Conservation (phyloP, 78 protist species). For the Cyanophora paradoxa region DNA sequence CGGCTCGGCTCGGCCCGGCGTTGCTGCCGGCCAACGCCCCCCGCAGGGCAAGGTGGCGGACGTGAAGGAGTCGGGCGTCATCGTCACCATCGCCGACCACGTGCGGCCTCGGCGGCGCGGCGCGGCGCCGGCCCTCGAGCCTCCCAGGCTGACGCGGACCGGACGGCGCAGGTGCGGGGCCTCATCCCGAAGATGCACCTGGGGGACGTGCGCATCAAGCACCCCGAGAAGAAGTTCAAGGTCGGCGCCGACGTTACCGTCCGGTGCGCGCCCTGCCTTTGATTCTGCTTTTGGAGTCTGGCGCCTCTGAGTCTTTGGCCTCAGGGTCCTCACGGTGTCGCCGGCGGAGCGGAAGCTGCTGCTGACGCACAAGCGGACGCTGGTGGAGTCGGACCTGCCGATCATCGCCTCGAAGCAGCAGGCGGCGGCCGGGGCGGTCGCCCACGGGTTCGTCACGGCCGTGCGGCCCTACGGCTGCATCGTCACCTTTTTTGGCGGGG, state of each 20-base stretch:
- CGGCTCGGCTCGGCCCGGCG: no score
- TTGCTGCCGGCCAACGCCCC: not conserved
- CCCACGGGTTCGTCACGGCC: slow-evolving; percentile 6
- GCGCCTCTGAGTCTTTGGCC: no score
- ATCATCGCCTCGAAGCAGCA: not conserved
- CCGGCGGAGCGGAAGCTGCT: not conserved
- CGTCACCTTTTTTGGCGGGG: slow-evolving; percentile 9
- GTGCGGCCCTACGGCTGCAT: not conserved
- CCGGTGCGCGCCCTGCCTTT: no score
- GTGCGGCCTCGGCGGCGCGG: no score
- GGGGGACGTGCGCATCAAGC: not conserved
- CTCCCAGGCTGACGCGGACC: no score
- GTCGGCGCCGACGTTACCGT: not conserved
- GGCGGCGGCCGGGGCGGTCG: not conserved
- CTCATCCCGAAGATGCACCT: slow-evolving; percentile 13
- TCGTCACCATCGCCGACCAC: slow-evolving; percentile 13
- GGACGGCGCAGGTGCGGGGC: no score
- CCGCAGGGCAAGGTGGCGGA: not conserved
- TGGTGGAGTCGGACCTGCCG: slow-evolving; percentile 17
- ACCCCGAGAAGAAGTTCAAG: not conserved
- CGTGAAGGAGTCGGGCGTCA: not conserved
- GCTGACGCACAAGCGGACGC: slow-evolving; percentile 30
- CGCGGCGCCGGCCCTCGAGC: no score
- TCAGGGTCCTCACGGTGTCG: not conserved
- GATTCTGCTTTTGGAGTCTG: no score